Percentiles rank a stretch among this genome's conserved stretches.
Evolutionary conservation across 2,329 filamentous ascomycete genomes (phyloP).

Genomic region (Fusarium veterinarium): DNA sequence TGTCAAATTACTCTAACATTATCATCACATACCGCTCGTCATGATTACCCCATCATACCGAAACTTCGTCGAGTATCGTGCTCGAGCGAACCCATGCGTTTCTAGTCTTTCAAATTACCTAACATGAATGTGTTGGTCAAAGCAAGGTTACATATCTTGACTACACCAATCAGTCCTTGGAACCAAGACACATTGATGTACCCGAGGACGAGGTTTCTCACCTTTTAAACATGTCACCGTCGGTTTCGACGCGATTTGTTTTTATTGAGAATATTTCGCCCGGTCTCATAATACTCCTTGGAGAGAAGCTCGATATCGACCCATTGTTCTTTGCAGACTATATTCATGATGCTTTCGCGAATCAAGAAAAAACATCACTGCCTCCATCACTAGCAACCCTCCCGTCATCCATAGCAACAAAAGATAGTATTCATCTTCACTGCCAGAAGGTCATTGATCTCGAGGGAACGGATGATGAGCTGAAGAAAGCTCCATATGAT

Average conservation of each 20-base stretch:
- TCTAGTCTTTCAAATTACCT: rapidly evolving
- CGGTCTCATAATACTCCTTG: rapidly evolving
- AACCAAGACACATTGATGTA: rapidly evolving
- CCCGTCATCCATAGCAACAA: rapidly evolving
- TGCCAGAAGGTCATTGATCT: not conserved
- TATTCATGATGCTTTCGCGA: not conserved
- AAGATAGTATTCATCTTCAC: not conserved
- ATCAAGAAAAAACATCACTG: rapidly evolving
- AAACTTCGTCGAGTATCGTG: not conserved
- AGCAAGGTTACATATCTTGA: not conserved
- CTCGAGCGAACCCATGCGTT: not conserved
- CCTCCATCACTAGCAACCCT: rapidly evolving
- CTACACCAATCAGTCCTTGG: rapidly evolving
- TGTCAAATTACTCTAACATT: not conserved
- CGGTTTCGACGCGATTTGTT: rapidly evolving
- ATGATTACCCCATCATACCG: not conserved
- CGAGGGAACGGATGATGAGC: rapidly evolving
- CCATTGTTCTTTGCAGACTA: not conserved
- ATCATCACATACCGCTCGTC: too few relatives aligned
- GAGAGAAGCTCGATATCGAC: rapidly evolving
- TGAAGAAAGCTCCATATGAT: rapidly evolving
- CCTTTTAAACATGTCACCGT: rapidly evolving
- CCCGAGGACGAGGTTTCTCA: rapidly evolving
- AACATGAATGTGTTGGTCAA: rapidly evolving
- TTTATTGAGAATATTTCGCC: not conserved